Evolutionary conservation across 306 rosid species (phyloP).

Genomic region (Cyamopsis tetragonoloba): DNA sequence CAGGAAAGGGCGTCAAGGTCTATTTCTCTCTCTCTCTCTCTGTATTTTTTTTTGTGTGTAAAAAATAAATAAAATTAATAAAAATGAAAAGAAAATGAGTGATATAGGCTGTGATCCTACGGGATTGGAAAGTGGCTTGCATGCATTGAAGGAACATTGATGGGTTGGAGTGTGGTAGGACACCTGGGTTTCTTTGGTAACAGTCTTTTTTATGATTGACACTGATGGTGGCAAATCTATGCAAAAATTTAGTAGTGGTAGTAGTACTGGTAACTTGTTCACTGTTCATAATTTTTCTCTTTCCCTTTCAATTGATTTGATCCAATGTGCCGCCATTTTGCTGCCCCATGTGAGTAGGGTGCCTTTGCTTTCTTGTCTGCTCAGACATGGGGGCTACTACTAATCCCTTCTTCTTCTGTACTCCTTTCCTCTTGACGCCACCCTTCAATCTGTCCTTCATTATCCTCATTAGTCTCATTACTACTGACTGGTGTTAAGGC

Average conservation of each 20-base stretch:
- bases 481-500: conserved; percentile 12
- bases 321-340: conserved; percentile 93
- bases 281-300: conserved; percentile 9
- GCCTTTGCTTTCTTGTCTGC: conserved; percentile 29
- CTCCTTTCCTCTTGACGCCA: conserved; percentile 26
- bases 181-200: conserved; percentile 40
- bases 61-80: not conserved
- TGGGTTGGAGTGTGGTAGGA: conserved; percentile 25
- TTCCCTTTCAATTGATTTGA: conserved; percentile 57
- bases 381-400: conserved; percentile 6
- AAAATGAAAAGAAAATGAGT: not conserved
- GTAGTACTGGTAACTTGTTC: conserved; percentile 29
- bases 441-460: not conserved
- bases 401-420: conserved; percentile 25
- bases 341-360: conserved; percentile 39
- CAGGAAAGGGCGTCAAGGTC: conserved; percentile 99
- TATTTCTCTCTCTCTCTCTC: not conserved
- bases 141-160: conserved; percentile 48
- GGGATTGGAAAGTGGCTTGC: conserved; percentile 44
- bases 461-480: conserved; percentile 10
- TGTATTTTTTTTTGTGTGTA: not conserved
- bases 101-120: not conserved
- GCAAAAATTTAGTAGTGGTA: not conserved
- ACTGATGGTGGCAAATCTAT: conserved; percentile 41
- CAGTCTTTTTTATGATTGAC: conserved; percentile 58